Evolutionary conservation across 1,139 yeast species (phyloP), one percentile per base, ranked within the genome.

Genomic region (Candida pseudoviswanathii): DNA sequence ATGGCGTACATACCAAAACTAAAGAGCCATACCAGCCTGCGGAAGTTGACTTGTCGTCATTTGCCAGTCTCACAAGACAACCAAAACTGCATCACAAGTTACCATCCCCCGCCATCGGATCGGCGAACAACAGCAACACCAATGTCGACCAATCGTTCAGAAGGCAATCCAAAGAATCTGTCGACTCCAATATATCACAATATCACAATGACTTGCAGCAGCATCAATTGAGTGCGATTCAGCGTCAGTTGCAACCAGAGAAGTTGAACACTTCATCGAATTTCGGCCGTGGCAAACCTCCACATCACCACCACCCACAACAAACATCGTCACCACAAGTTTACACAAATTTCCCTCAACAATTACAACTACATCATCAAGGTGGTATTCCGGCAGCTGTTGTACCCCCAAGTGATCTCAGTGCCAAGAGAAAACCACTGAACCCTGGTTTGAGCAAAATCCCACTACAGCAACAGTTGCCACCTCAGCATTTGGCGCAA

Each of bases 1-100:
- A 44, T 26, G 37, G 24, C 4, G 16, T 16, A 16, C 46, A 44
- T 31, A 32, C 48, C 45, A 54, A 50, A 49, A 29, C 52, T 4
- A 48, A 45, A 5, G 73, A 70, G 48, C 79, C 80, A 1, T 80
- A 79, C 58, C 78, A 75, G 48, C 84, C 84, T 0, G 84, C 84
- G 0, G 80, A 78, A 53, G 84, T 77, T 5, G 84, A 80, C 54
- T 66, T 80, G 53, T 71, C 78, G 4, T 67, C 78, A 16, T 75
- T 76, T 62, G 75, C 80, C 3, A 74, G 80, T 56, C 65, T 77
- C 43, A 77, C 81, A 4, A 64, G 81, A 46, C 81, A 76, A 56
- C 77, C 78, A 26, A 71, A 70, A 43, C 49, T 5, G 44, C 43
- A 25, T 11, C 45, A 33, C 27, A 47, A 45, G 41, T 41, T 32